Conservation (phyloP, 2,329 filamentous ascomycete species). For the Paraphoma chrysanthemicola region DNA sequence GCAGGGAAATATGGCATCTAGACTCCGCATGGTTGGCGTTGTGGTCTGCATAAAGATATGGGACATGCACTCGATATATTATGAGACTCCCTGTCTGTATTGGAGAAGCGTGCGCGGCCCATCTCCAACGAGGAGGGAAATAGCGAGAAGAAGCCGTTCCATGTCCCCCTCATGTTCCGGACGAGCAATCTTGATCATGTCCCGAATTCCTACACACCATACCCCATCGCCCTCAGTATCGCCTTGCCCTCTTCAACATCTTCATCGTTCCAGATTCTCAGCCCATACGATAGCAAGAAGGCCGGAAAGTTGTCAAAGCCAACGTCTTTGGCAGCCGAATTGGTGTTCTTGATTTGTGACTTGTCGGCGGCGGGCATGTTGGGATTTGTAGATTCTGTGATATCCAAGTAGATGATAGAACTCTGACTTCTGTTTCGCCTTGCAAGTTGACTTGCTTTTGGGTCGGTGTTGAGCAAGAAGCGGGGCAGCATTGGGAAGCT, state of each 20-base stretch:
- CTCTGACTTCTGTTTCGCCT: no score
- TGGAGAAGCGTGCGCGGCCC: no score
- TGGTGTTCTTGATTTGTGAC: conserved; percentile 9
- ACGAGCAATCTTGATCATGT: neutral
- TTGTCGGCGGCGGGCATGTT: neutral
- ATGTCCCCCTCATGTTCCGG: no score
- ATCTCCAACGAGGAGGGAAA: no score
- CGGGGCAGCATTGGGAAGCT: no score
- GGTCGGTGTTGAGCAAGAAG: no score
- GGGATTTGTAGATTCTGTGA: neutral
- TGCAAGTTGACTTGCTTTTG: no score
- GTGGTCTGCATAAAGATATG: neutral
- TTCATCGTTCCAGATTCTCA: conserved; percentile 10
- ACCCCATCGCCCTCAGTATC: conserved; percentile 28
- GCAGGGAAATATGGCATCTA: neutral
- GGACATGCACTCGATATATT: neutral
- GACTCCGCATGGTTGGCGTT: neutral
- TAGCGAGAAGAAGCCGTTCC: no score
- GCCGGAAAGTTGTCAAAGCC: conserved; percentile 18
- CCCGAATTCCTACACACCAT: conserved; percentile 8
- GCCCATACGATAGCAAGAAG: conserved; percentile 24
- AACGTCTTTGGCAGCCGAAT: conserved; percentile 18
- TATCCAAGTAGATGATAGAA: neutral
- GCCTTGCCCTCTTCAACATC: conserved; percentile 29
- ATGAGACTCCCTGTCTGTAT: no score